A percentile compares a stretch with the other conserved stretches of the same genome.
These are phyloP conservation scores for Globisporangium viniferum DNA, from an alignment of 352 stramenopile species.

Conservation along the genomic window DNA sequence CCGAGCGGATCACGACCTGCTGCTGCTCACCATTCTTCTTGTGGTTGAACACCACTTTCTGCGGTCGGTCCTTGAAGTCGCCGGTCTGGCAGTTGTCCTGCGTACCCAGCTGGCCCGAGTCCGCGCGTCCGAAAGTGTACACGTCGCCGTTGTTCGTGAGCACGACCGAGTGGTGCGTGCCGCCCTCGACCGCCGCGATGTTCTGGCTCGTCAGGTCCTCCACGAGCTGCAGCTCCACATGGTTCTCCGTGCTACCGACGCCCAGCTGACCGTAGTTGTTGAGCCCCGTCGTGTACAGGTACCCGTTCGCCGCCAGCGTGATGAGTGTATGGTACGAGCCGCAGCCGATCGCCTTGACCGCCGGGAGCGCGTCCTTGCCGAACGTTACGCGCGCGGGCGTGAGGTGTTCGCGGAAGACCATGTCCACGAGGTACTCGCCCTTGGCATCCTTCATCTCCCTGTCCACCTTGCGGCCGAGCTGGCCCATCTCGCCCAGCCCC, in stretches of 20 bases:
- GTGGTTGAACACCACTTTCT: constrained; percentile 57
- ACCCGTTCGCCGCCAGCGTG: constrained; percentile 50
- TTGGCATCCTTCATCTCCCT: constrained; percentile 62
- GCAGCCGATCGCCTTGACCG: constrained; percentile 82
- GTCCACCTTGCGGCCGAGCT: constrained; percentile 69
- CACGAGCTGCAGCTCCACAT: constrained; percentile 64
- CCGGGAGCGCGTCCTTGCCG: constrained; percentile 40
- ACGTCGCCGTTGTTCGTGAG: constrained; percentile 86
- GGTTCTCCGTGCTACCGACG: constrained; percentile 85
- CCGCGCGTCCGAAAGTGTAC: constrained; percentile 91
- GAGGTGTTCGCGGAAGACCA: constrained; percentile 82
- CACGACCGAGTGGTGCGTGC: constrained; percentile 91
- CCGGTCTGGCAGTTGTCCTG: constrained; percentile 69
- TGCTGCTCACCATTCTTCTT: background rate
- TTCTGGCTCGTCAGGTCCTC: constrained; percentile 66
- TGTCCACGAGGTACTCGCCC: constrained; percentile 68
- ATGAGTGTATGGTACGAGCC: constrained; percentile 89
- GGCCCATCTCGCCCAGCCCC: constrained; percentile 89
- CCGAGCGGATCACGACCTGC: constrained; percentile 25
- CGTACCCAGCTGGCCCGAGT: constrained; percentile 93
- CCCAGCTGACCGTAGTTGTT: constrained; percentile 98
- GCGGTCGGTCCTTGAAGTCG: constrained; percentile 77
- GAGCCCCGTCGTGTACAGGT: constrained; percentile 91
- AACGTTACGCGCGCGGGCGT: constrained; percentile 67
- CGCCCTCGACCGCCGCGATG: constrained; percentile 77